These are phyloP conservation scores for Arabidopsis suecica DNA, from an alignment of 345 rosid species.

Conservation along the genomic window DNA sequence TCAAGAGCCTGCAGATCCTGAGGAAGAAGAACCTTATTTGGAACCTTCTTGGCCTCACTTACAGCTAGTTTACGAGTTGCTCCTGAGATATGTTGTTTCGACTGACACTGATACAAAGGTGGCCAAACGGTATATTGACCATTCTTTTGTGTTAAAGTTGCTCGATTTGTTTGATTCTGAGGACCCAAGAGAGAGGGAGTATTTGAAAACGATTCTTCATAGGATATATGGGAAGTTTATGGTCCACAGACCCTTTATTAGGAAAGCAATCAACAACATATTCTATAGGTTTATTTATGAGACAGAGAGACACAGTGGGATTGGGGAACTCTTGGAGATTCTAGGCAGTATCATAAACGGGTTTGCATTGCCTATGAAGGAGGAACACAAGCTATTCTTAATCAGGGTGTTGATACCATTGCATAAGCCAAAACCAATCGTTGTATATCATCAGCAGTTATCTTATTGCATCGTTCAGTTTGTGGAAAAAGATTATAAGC, in stretches of 20 bases:
- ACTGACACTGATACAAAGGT: slow-evolving; percentile 86
- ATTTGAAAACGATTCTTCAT: slow-evolving; percentile 88
- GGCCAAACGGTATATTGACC: slow-evolving; percentile 87
- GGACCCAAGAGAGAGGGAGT: slow-evolving; percentile 88
- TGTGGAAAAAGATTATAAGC: slow-evolving; percentile 93
- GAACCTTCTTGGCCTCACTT: slow-evolving; percentile 96
- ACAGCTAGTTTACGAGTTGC: slow-evolving; percentile 84
- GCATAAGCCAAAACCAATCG: slow-evolving; percentile 83
- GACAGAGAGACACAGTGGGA: slow-evolving; percentile 88
- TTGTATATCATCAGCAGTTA: slow-evolving; percentile 83
- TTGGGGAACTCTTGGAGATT: slow-evolving; percentile 87
- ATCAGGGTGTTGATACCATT: slow-evolving; percentile 87
- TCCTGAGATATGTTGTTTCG: slow-evolving; percentile 78
- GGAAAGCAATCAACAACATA: slow-evolving; percentile 84
- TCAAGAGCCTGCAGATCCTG: slow-evolving; percentile 77
- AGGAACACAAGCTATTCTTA: slow-evolving; percentile 88
- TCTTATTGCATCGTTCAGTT: slow-evolving; percentile 88
- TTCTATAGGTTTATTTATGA: slow-evolving; percentile 86
- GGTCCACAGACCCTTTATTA: slow-evolving; percentile 91
- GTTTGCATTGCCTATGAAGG: slow-evolving; percentile 95
- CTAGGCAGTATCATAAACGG: slow-evolving; percentile 94
- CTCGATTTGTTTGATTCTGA: slow-evolving; percentile 91
- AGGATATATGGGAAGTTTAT: slow-evolving; percentile 92
- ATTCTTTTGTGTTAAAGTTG: slow-evolving; percentile 81
- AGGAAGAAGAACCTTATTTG: slow-evolving; percentile 89